These are phyloP conservation scores for Termitomyces sp. DNA, from an alignment of 768 basidiomycete genomes.

Conservation along the genomic window DNA sequence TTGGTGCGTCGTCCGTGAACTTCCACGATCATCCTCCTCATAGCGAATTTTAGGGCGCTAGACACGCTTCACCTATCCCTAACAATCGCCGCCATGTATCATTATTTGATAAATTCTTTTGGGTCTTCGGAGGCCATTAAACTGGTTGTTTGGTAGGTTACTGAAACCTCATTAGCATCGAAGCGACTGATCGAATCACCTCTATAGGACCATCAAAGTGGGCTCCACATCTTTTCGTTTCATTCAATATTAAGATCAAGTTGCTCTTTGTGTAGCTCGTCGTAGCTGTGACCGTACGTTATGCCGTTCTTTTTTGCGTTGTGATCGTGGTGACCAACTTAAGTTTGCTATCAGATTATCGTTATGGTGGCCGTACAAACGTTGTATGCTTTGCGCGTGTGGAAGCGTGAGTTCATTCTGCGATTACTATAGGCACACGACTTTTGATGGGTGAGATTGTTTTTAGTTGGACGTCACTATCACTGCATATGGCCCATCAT, in stretches of 20 bases:
- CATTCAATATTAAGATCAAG: neutral
- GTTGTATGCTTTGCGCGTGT: constrained; percentile 28
- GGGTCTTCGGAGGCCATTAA: constrained; percentile 18
- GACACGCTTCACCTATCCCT: constrained; percentile 27
- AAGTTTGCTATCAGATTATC: constrained; percentile 17
- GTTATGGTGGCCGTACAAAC: constrained; percentile 29
- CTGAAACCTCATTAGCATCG: neutral
- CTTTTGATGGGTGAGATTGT: neutral
- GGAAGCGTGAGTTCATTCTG: constrained; percentile 24
- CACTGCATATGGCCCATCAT: constrained; percentile 20
- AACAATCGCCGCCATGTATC: constrained; percentile 26
- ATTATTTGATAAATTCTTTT: constrained; percentile 26
- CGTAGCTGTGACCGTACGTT: constrained; percentile 25
- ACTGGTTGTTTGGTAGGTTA: constrained; percentile 14
- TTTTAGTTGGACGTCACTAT: constrained; percentile 21
- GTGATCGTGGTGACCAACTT: neutral
- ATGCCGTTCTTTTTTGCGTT: neutral
- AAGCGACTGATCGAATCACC: neutral
- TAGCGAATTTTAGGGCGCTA: constrained; percentile 11
- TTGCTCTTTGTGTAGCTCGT: constrained; percentile 17
- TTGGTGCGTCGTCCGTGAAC: constrained; percentile 13
- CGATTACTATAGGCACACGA: neutral
- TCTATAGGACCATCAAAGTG: constrained; percentile 25
- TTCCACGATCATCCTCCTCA: neutral
- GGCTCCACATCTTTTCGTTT: neutral